Conservation (phyloP, 164 flowering plant species). For the Berberis vulgaris region DNA sequence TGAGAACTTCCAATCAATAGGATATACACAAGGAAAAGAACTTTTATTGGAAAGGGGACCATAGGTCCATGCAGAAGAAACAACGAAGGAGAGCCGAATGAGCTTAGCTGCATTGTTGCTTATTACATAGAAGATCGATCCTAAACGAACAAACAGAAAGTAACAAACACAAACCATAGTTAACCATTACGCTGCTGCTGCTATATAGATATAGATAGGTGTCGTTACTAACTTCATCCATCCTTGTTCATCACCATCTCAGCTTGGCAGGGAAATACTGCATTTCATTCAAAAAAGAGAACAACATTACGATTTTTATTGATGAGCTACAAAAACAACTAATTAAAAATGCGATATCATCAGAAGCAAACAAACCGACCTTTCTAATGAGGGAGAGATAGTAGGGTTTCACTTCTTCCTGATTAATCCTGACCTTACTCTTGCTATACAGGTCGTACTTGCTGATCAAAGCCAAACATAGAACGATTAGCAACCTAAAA, state of each 20-base stretch:
- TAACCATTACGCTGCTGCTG: too few relatives aligned
- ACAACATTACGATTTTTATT: not conserved
- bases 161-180: too few relatives aligned
- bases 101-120: too few relatives aligned
- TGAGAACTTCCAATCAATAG: too few relatives aligned
- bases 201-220: too few relatives aligned
- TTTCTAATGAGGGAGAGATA: slow-evolving; percentile 32
- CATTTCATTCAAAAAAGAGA: not conserved
- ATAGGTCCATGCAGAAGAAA: too few relatives aligned
- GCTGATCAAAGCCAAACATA: slow-evolving; percentile 11
- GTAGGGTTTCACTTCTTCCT: slow-evolving; percentile 18
- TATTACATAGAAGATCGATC: too few relatives aligned
- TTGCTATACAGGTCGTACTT: slow-evolving; percentile 43
- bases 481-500: not conserved
- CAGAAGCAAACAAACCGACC: slow-evolving; percentile 11
- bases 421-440: slow-evolving; percentile 27
- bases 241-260: slow-evolving; percentile 19
- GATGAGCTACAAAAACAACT: not conserved
- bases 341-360: not conserved
- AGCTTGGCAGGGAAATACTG: slow-evolving; percentile 32
- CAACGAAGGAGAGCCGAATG: too few relatives aligned
- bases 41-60: too few relatives aligned
- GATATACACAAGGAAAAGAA: too few relatives aligned
- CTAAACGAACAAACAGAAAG: too few relatives aligned
- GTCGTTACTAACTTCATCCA: not conserved